Percentiles rank a stretch among this genome's conserved stretches.
phyloP scores from a whole-genome alignment of 179 eudicot species.

The Heliamphora pulchella region DNA sequence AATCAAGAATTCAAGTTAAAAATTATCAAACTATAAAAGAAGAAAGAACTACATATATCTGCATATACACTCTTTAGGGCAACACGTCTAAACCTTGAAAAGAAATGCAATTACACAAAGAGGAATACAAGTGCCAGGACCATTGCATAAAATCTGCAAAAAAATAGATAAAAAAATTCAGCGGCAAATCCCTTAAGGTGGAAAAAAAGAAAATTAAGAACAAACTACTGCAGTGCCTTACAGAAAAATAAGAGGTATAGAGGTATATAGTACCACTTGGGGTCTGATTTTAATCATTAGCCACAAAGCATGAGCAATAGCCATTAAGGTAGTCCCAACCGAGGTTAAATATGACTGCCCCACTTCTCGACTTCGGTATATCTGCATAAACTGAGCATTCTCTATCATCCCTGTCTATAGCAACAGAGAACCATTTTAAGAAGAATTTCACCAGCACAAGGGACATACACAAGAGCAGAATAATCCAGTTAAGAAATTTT shows the following conservation, averaged over 20 bases:
- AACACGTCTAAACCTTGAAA: conserved; percentile 55
- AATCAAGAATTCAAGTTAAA: neutral
- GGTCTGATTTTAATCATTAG: conserved; percentile 82
- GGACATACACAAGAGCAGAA: too few species aligned
- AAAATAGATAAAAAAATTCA: neutral
- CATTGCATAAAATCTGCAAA: conserved; percentile 82
- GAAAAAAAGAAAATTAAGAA: neutral
- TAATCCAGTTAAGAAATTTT: too few species aligned
- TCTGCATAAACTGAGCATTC: conserved; percentile 59
- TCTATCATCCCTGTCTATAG: conserved; percentile 35
- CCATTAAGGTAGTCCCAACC: conserved; percentile 68
- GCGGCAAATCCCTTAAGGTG: neutral
- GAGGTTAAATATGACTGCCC: conserved; percentile 94
- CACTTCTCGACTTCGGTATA: conserved; percentile 89
- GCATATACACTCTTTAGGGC: neutral
- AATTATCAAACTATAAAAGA: neutral
- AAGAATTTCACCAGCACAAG: too few species aligned
- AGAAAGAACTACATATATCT: neutral
- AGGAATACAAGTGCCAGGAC: conserved; percentile 95
- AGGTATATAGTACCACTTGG: conserved; percentile 60
- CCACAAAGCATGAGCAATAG: conserved; percentile 73
- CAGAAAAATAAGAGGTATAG: neutral
- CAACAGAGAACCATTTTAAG: conserved; percentile 16
- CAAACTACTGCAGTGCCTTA: neutral
- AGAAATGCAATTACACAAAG: conserved; percentile 63